Evolutionary conservation across 1,284 basidiomycete genomes (phyloP).

Genomic region (Cutaneotrichosporon cavernicola): DNA sequence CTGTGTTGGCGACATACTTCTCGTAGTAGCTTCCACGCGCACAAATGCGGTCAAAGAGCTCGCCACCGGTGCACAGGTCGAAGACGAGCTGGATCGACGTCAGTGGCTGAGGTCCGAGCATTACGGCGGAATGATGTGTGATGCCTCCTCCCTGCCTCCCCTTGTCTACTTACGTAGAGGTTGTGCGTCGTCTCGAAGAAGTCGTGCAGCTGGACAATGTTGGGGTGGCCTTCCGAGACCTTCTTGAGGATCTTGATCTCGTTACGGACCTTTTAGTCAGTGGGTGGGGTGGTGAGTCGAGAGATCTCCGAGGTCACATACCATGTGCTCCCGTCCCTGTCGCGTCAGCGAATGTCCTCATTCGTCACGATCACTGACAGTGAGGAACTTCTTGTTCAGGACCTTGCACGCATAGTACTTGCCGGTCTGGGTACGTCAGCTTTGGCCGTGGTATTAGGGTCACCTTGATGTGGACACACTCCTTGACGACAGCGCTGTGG

Average conservation of each 20-base stretch:
- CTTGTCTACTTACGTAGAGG: constrained; percentile 60
- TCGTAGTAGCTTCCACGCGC: constrained; percentile 97
- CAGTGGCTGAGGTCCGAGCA: constrained; percentile 8
- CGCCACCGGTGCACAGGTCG: constrained; percentile 95
- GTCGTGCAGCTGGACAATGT: constrained; percentile 89
- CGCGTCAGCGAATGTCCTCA: constrained; percentile 8
- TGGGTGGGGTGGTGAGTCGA: not conserved
- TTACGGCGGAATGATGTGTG: constrained; percentile 1
- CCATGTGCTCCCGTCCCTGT: constrained; percentile 82
- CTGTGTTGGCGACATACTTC: constrained; percentile 57
- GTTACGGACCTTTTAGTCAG: constrained; percentile 72
- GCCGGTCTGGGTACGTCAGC: constrained; percentile 50
- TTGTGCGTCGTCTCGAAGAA: constrained; percentile 99
- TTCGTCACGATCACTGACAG: constrained; percentile 50
- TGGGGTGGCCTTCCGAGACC: constrained; percentile 84
- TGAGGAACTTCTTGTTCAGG: constrained; percentile 91
- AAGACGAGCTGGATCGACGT: constrained; percentile 65
- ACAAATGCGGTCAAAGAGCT: constrained; percentile 97
- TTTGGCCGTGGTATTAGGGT: constrained; percentile 47
- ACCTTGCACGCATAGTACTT: constrained; percentile 58
- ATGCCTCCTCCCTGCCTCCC: not conserved
- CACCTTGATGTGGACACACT: constrained; percentile 93
- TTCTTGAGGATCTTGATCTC: constrained; percentile 94
- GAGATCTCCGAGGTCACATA: constrained; percentile 43
- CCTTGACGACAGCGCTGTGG: constrained; percentile 61